Evolutionary conservation across 441 rosid species (phyloP).

Genomic region (Biscutella auriculata): DNA sequence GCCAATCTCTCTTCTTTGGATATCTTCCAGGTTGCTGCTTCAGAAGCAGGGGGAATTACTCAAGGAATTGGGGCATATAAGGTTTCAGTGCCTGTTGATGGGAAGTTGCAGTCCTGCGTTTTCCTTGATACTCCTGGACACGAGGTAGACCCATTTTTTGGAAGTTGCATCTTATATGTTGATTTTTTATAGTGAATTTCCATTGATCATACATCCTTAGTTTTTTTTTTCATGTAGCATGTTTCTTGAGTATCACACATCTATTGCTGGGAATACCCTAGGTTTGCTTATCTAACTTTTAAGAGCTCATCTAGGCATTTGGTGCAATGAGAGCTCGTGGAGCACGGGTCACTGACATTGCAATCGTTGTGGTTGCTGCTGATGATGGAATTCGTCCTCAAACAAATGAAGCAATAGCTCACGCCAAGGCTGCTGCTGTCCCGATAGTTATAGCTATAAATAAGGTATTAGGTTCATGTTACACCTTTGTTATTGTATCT

Average conservation of each 20-base stretch:
- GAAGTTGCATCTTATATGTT: constrained; percentile 4
- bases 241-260: not conserved
- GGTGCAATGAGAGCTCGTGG: constrained; percentile 99
- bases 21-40: constrained; percentile 64
- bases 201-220: not conserved
- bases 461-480: constrained; percentile 41
- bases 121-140: constrained; percentile 99
- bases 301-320: constrained; percentile 59
- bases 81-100: constrained; percentile 74
- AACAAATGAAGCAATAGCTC: constrained; percentile 95
- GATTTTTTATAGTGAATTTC: not conserved
- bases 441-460: constrained; percentile 86
- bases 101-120: constrained; percentile 69
- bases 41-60: constrained; percentile 96
- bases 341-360: constrained; percentile 92
- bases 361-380: constrained; percentile 92
- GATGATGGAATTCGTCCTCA: constrained; percentile 99
- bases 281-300: constrained; percentile 23
- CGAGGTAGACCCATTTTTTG: constrained; percentile 44
- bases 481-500: not conserved
- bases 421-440: constrained; percentile 92
- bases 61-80: constrained; percentile 96
- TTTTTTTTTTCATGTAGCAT: constrained; percentile 19
- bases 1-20: constrained; percentile 20
- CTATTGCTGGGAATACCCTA: not conserved